These are phyloP conservation scores for Helotiales sp. DNA, from an alignment of 2,329 filamentous ascomycete species.

Conservation along the genomic window DNA sequence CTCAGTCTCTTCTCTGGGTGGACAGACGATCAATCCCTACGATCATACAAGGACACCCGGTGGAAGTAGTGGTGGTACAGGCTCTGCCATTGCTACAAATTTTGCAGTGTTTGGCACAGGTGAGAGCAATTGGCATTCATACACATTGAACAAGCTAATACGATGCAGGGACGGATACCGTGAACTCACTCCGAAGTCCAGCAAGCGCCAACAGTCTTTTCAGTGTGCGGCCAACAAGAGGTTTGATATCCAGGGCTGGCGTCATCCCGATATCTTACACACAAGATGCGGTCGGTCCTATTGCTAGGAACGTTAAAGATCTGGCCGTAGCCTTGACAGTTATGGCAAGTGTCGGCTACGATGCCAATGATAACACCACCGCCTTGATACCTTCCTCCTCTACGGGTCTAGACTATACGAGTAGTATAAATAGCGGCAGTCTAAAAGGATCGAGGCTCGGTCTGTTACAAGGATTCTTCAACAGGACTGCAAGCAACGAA, in stretches of 20 bases:
- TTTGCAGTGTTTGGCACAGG: constrained; percentile 60
- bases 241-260: constrained; percentile 49
- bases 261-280: constrained; percentile 57
- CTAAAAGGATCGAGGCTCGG: constrained; percentile 44
- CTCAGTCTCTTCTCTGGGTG: constrained; percentile 60
- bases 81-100: constrained; percentile 55
- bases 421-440: constrained; percentile 30
- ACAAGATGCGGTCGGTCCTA: constrained; percentile 57
- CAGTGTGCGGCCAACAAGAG: constrained; percentile 57
- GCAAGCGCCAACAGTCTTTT: constrained; percentile 61
- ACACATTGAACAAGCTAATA: background rate
- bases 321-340: constrained; percentile 51
- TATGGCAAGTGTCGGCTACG: constrained; percentile 52
- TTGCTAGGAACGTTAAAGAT: constrained; percentile 51
- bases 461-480: constrained; percentile 53
- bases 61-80: constrained; percentile 63
- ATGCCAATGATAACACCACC: constrained; percentile 53
- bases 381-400: constrained; percentile 44
- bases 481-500: constrained; percentile 50
- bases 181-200: constrained; percentile 62
- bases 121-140: background rate
- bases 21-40: constrained; percentile 67
- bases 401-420: constrained; percentile 47
- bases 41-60: constrained; percentile 64
- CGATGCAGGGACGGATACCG: constrained; percentile 50